A percentile compares a stretch with the other conserved stretches of the same genome.
phyloP scores from a whole-genome alignment of 768 basidiomycete species.

The Hydnum rufescens region DNA sequence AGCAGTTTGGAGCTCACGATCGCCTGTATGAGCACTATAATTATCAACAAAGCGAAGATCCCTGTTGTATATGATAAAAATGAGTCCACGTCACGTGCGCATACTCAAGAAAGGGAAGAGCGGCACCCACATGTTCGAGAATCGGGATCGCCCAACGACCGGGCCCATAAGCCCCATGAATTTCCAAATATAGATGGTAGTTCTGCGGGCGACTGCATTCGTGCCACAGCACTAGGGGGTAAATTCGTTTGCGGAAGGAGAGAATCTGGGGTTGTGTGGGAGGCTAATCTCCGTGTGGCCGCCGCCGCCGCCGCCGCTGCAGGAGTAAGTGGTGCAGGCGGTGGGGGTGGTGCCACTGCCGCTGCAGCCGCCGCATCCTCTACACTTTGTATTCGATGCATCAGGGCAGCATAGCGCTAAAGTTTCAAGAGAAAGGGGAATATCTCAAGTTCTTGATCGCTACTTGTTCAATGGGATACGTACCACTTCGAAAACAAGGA shows the following conservation, averaged over 20 bases:
- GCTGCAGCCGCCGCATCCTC: constrained; percentile 28
- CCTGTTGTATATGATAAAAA: constrained; percentile 22
- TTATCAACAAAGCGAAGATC: constrained; percentile 43
- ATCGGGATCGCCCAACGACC: no score
- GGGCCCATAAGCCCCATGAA: no score
- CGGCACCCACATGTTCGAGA: no score
- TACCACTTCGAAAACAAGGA: constrained; percentile 66
- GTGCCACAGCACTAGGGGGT: constrained; percentile 8
- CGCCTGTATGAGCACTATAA: constrained; percentile 55
- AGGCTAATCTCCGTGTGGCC: not conserved
- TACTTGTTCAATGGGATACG: constrained; percentile 14
- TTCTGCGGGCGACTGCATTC: not conserved
- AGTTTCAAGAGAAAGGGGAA: constrained; percentile 1
- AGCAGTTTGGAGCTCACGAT: constrained; percentile 28
- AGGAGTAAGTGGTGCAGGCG: constrained; percentile 15
- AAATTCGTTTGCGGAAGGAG: not conserved
- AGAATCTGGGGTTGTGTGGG: not conserved
- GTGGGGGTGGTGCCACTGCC: constrained; percentile 13
- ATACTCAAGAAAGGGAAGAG: no score
- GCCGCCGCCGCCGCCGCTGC: not conserved
- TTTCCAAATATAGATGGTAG: not conserved
- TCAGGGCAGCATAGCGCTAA: constrained; percentile 71
- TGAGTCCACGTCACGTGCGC: no score
- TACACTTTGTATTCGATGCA: constrained; percentile 68
- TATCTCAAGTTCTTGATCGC: not conserved